These are phyloP conservation scores for Penicillium sp. DNA, from an alignment of 2,329 filamentous ascomycete genomes.

Conservation along the genomic window DNA sequence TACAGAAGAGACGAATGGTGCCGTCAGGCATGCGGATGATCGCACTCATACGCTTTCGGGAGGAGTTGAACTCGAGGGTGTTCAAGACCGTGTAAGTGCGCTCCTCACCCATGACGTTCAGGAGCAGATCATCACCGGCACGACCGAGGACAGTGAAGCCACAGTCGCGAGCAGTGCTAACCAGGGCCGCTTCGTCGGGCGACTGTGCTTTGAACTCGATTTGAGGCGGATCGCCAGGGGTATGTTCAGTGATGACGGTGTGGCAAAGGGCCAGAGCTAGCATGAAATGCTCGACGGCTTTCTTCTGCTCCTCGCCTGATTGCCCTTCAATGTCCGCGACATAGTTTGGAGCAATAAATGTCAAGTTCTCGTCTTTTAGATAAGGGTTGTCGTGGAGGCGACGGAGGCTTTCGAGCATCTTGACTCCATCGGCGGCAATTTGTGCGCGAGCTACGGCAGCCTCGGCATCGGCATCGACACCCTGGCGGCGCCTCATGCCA, in stretches of 20 bases:
- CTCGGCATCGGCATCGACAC: conserved; percentile 81
- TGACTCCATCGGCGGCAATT: conserved; percentile 73
- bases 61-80: conserved; percentile 96
- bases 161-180: conserved; percentile 90
- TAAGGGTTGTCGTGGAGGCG: conserved; percentile 85
- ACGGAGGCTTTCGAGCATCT: conserved; percentile 70
- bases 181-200: conserved; percentile 90
- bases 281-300: conserved; percentile 87
- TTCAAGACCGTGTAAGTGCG: conserved; percentile 84
- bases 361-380: conserved; percentile 82
- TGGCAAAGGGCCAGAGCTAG: conserved; percentile 92
- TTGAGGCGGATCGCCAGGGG: conserved; percentile 82
- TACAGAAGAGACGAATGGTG: conserved; percentile 88
- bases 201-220: conserved; percentile 97
- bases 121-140: conserved; percentile 72
- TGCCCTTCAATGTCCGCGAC: conserved; percentile 77
- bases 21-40: conserved; percentile 94
- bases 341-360: conserved; percentile 88
- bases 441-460: conserved; percentile 68
- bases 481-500: conserved; percentile 89
- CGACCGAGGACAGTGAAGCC: conserved; percentile 89
- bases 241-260: conserved; percentile 87
- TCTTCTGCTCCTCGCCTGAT: conserved; percentile 71
- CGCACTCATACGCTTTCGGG: conserved; percentile 94
- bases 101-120: conserved; percentile 86